A percentile compares a stretch with the other conserved stretches of the same genome.
These are phyloP conservation scores for Lachnellula arida DNA, from an alignment of 2,329 filamentous ascomycete species.

Conservation along the genomic window DNA sequence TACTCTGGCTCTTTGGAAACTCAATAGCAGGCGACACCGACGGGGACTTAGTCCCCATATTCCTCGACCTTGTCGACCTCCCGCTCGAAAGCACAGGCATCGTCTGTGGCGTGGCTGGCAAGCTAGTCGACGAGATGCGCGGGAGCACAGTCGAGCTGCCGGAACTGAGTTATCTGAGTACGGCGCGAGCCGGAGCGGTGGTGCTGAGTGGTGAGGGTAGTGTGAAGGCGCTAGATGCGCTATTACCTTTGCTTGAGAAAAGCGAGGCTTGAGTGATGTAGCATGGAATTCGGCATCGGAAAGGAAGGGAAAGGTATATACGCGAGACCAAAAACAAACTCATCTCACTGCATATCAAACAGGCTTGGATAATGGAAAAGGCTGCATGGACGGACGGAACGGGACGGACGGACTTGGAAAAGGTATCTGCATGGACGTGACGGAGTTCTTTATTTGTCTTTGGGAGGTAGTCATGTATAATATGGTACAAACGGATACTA, in stretches of 20 bases:
- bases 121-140: slow-evolving; percentile 63
- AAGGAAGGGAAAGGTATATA: neutral
- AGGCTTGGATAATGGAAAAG: neutral
- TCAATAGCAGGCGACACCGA: slow-evolving; percentile 72
- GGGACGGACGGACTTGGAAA: neutral
- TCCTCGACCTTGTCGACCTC: slow-evolving; percentile 74
- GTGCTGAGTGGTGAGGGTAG: slow-evolving; percentile 75
- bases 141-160: slow-evolving; percentile 34
- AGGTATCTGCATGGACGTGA: neutral
- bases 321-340: neutral
- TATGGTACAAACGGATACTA: no score
- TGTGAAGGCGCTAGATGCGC: slow-evolving; percentile 65
- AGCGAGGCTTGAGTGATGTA: neutral
- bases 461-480: neutral
- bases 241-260: slow-evolving; percentile 42
- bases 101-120: slow-evolving; percentile 86
- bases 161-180: slow-evolving; percentile 88
- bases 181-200: slow-evolving; percentile 81
- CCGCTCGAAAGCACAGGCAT: slow-evolving; percentile 90
- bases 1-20: slow-evolving; percentile 63
- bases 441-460: neutral
- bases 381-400: neutral
- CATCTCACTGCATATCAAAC: neutral
- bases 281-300: neutral
- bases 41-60: slow-evolving; percentile 76